A percentile compares a stretch with the other conserved stretches of the same genome.
These are phyloP conservation scores for Chaetomium cochliodes DNA, from an alignment of 495 filamentous ascomycete genomes.

Conservation along the genomic window DNA sequence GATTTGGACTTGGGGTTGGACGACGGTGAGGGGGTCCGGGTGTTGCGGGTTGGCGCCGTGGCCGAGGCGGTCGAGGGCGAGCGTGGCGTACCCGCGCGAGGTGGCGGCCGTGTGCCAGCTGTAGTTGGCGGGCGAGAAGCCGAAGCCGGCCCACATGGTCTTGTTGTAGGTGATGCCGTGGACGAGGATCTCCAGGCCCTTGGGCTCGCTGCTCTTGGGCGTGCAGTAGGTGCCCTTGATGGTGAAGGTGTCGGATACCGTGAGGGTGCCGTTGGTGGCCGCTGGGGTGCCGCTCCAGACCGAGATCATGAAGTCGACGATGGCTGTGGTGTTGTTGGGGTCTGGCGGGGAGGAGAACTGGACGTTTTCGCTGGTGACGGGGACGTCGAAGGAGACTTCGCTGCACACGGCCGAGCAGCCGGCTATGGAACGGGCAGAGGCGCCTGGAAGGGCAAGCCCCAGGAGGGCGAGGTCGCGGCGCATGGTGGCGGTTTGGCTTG, in stretches of 20 bases:
- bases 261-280: conserved; percentile 8
- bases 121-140: conserved; percentile 8
- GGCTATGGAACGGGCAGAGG: neutral
- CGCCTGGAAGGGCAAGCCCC: neutral
- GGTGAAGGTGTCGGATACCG: conserved; percentile 19
- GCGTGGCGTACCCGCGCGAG: conserved; percentile 20
- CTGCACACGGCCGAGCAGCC: neutral
- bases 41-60: conserved; percentile 23
- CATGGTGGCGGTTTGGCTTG: conserved; percentile 12
- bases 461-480: conserved; percentile 8
- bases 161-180: conserved; percentile 31
- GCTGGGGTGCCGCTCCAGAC: conserved; percentile 7
- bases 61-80: conserved; percentile 29
- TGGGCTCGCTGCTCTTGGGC: neutral
- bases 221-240: conserved; percentile 19
- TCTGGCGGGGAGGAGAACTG: conserved; percentile 14
- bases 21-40: conserved; percentile 18
- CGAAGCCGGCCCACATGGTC: conserved; percentile 20
- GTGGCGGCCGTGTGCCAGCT: conserved; percentile 24
- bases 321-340: conserved; percentile 3
- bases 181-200: conserved; percentile 25
- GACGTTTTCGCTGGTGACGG: neutral
- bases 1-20: conserved; percentile 20
- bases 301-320: conserved; percentile 6
- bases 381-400: conserved; percentile 15